Percentiles rank a stretch among this genome's conserved stretches.
Evolutionary conservation across 495 filamentous ascomycete species (phyloP).

Genomic region (Clohesyomyces aquaticus): DNA sequence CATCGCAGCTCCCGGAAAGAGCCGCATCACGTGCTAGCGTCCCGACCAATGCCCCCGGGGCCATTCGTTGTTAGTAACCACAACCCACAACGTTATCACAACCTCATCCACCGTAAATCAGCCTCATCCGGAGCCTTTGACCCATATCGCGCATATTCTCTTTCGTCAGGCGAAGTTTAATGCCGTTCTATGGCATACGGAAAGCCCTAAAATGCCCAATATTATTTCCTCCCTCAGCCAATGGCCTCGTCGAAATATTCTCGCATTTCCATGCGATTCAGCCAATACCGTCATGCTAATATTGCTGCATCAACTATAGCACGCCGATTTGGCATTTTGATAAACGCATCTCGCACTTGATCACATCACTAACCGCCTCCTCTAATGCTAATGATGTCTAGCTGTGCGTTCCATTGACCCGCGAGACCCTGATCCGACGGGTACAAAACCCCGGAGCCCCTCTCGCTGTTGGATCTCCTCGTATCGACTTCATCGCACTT

Average conservation of each 20-base stretch:
- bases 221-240: too few species aligned
- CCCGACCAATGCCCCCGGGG: not conserved
- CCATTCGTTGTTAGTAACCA: too few species aligned
- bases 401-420: constrained; percentile 20
- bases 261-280: constrained; percentile 24
- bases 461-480: not conserved
- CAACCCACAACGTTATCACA: too few species aligned
- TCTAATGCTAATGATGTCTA: constrained; percentile 23
- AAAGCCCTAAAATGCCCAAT: too few species aligned
- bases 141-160: too few species aligned
- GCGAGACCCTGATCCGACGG: not conserved
- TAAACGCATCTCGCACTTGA: constrained; percentile 6
- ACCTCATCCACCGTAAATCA: too few species aligned
- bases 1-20: constrained; percentile 12
- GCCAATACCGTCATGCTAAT: constrained; percentile 24
- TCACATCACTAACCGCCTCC: constrained; percentile 11
- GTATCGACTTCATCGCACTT: not conserved
- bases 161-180: too few species aligned
- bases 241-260: too few species aligned
- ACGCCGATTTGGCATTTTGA: constrained; percentile 4
- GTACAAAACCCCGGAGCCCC: constrained; percentile 11
- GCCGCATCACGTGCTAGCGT: constrained; percentile 19
- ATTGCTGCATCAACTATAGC: constrained; percentile 32
- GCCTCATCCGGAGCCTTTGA: too few species aligned
- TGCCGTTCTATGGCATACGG: too few species aligned